Evolutionary conservation across 192 early-diverging fungal species (phyloP).

Genomic region (Backusella circina): DNA sequence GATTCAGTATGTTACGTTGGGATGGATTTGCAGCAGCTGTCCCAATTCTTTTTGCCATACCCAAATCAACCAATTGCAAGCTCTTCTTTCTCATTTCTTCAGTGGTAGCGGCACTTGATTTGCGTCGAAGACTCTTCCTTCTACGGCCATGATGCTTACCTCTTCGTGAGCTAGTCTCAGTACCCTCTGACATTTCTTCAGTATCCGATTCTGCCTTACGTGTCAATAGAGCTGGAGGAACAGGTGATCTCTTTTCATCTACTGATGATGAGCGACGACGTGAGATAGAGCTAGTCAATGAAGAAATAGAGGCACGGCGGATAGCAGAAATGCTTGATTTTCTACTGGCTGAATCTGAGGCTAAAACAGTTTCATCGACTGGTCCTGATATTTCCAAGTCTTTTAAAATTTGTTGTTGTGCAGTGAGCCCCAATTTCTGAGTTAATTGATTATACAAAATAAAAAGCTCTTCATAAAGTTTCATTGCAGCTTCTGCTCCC

Average conservation of each 20-base stretch:
- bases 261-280: neutral
- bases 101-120: neutral
- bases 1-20: neutral
- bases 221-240: neutral
- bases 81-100: neutral
- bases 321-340: constrained; percentile 1
- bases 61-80: neutral
- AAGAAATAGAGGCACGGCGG: neutral
- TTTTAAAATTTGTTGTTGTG: neutral
- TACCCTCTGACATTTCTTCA: neutral
- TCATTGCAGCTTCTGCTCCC: constrained; percentile 28
- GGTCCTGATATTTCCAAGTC: neutral
- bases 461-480: neutral
- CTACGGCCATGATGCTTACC: neutral
- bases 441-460: neutral
- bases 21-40: neutral
- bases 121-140: neutral
- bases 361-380: neutral
- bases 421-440: neutral
- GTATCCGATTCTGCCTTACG: neutral
- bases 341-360: neutral
- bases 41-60: constrained; percentile 3
- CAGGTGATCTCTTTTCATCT: neutral
- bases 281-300: neutral
- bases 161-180: neutral